Base-by-base conservation (phyloP, 2,329 filamentous ascomycete species). In the Fusarium kyushuense region DNA sequence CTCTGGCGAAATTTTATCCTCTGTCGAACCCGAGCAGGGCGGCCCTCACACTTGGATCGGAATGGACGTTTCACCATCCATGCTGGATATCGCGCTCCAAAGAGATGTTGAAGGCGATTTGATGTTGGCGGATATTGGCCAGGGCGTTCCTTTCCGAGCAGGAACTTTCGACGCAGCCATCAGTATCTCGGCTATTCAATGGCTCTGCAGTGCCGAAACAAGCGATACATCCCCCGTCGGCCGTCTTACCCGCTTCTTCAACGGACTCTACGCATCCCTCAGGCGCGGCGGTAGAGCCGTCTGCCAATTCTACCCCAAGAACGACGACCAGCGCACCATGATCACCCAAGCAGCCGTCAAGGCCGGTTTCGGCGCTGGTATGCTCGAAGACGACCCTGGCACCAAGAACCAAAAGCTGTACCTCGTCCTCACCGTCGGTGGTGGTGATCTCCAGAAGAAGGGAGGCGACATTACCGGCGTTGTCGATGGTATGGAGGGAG, bases 381-480 rank as follows among this genome's bases (percentile, higher is more conserved):
- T 99, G 33, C 83, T 99, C 47, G 95, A 98, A 79, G 96, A 99
- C 79, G 95, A 98, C 77, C 92, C 92, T 0, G 95, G 94, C 42
- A 99, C 96, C 36, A 99, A 99, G 85, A 97, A 94, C 76, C 89
- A 91, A 71, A 99, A 99, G 84, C 84, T 96, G n/a, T 99, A 99
- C 78, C 84, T 99, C 4, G 95, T 99, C 1, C 82, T 99, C 32
- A 97, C 94, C 0, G 96, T 97, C 2, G 96, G 95, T 32, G 88
- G 88, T 5, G 80, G 80, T 0, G 81, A 79, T 1, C 76, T 81
- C 1, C 81, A 83, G 3, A 83, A 82, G 32, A 79, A 78, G 43
- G 86, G 87, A 3, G 91, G 92, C 11, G 94, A 97, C 76, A 97
- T 99, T 67, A 97, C 94, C 0, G 92, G 92, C 8, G 92, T 97